Evolutionary conservation across 129 eudicot species (phyloP), one percentile per base, ranked within the genome.

Genomic region (Tanacetum coccineum): DNA sequence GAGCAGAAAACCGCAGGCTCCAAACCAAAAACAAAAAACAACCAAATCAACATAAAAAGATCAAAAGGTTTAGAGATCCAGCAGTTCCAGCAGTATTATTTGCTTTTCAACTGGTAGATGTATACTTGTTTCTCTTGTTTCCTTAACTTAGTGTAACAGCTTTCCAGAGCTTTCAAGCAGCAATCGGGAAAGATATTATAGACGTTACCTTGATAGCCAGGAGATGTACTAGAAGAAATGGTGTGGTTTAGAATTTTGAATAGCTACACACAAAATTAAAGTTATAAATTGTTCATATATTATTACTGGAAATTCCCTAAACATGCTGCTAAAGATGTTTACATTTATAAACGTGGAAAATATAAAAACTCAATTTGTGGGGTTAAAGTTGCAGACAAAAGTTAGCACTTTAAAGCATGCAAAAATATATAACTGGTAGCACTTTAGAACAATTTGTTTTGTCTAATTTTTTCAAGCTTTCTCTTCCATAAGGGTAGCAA

Each of bases 191-290:
- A 76, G 89, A 84, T 67, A 84, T 82, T 52, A 59, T 90, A 69
- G 95, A 90, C 61, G 89, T 90, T 68, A 87, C 89, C 20, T 71
- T 90, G 67, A 82, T 90, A 55, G 97, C 92, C 47, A 76, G 97
- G 58, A 82, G 97, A 64, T 90, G 97, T 78, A 84, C 80, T 36
- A 79, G 97, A 15, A 84, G 97, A 84, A 80, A 59, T 62, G 93
- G 93, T 85, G 81, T 54, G 18, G 20, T 53, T 36, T 36, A 36
- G 9, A 0, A 6, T 36, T 36, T 66, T 32, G 19, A 22, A 65
- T 47, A 13, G 57, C 40, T 21, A 51, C 20, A 3, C 60, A 48
- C 71, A 51, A 25, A 45, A 53, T 68, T 18, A 50, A 50, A 32
- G 36, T 68, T 68, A n/a, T n/a, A 3, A 32, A 1, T 36, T 36